Evolutionary conservation across 306 rosid genomes (phyloP), one percentile per base, ranked within the genome.

Genomic region (Canavalia gladiata): DNA sequence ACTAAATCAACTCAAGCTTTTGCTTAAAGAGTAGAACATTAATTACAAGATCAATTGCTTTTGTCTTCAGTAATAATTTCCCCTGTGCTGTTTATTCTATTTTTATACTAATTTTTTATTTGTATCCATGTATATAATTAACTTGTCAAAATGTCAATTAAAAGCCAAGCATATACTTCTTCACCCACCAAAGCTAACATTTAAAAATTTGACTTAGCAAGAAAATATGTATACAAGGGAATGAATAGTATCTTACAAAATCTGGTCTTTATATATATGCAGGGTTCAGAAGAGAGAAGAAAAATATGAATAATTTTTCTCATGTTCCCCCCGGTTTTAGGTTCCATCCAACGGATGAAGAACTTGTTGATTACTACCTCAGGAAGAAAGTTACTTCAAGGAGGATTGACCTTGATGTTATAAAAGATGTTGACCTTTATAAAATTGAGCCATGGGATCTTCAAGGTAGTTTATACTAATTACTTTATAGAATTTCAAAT

Each of bases 381-480:
- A 89, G 97, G 78, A 92, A 88, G 76, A 94, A 94, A 90, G 54
- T 94, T 18, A 74, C 84, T 69, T 88, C 94, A 63, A 91, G 91
- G 64, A 90, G 89, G 87, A 87, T 94, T 72, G 98, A 94, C 47
- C 90, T 92, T 28, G 93, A 94, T 86, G 93, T 94, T 74, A 94
- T 94, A 50, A 94, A 92, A 87, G 98, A 91, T 65, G 95, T 94
- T 58, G 98, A 94, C 76, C 97, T 94, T 72, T 94, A 94, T 78
- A 92, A 86, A 85, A 94, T 94, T 72, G 98, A 94, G 85, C 98
- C 97, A 10, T 92, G 98, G 98, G 98, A 94, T 84, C 98, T 94
- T 72, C 91, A 92, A 92, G 98, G 98, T 94, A 30, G 39, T 18
- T 18, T 18, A 18, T 45, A 45, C 41, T 47, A 47, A 7, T 47